Evolutionary conservation across 179 eudicot species (phyloP), one percentile per base, ranked within the genome.

Genomic region (Actinidia chinensis): DNA sequence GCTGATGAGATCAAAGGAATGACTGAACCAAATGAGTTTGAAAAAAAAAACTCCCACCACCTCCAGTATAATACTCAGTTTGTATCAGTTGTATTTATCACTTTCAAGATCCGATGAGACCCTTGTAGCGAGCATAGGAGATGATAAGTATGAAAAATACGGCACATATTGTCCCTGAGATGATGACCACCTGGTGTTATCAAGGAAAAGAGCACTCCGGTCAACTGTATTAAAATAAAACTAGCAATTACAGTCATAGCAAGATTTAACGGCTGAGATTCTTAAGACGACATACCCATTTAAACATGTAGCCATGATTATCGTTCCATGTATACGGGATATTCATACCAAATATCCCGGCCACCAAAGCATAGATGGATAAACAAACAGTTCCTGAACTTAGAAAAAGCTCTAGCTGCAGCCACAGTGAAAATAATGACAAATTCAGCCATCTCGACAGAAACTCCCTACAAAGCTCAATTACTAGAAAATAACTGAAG

Each of bases 271-370:
- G 73, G 42, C 69, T 33, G 0, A 72, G 73, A 25, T 68, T 74
- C 25, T 14, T 4, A 4, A 3, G 61, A 28, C 33, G 33, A 2
- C 85, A 67, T 79, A 95, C 99, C 98, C 99, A 95, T 89, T 93
- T 93, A 78, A 95, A 95, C 83, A 92, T 25, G 84, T 87, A 91
- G 1, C 83, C 89, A 67, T 95, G 92, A 73, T 87, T 43, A 0
- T 86, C 83, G 51, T 76, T 90, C 99, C 99, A 93, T 20, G 89
- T 76, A 78, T 95, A 95, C 13, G 97, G 97, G 47, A 95, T 91
- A 86, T 95, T 95, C 97, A 95, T 91, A 43, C 97, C 99, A 75
- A 95, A 95, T 65, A 95, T 88, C 25, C 89, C 98, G 68, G 91
- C 92, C 47, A 93, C 84, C 86, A 95, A 84, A 4, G 99, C 90